Evolutionary conservation across 257 asterid species (phyloP).

Genomic region (Verbascum thapsus): DNA sequence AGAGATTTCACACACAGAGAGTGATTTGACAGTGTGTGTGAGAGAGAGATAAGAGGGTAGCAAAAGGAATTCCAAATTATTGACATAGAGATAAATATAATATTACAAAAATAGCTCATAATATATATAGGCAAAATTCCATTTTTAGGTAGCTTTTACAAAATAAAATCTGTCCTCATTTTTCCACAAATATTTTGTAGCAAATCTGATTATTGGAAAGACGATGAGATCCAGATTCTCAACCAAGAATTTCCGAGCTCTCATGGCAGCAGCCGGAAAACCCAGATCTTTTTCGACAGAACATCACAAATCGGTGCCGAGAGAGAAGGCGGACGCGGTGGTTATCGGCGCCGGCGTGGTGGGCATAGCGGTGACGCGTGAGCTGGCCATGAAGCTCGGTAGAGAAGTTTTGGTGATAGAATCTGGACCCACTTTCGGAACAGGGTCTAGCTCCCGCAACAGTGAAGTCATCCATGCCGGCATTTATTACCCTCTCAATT

Average conservation of each 20-base stretch:
- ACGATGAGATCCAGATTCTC: conserved; percentile 25
- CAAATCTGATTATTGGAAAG: neutral
- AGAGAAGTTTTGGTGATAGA: conserved; percentile 79
- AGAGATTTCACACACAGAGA: neutral
- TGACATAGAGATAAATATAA: no score
- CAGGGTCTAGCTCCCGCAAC: conserved; percentile 81
- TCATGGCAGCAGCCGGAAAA: conserved; percentile 28
- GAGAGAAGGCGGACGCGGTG: conserved; percentile 66
- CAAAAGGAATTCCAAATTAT: neutral
- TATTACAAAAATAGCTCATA: no score
- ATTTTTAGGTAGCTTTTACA: no score
- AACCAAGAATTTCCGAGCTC: conserved; percentile 27
- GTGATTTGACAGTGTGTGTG: neutral
- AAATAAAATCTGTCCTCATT: no score
- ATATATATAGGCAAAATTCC: no score
- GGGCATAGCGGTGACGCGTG: conserved; percentile 90
- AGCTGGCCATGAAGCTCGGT: conserved; percentile 57
- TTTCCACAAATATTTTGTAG: neutral
- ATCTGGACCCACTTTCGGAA: conserved; percentile 78
- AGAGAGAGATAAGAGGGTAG: neutral
- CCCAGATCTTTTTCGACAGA: conserved; percentile 23
- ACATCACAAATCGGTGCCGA: conserved; percentile 39
- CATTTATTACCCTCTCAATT: conserved; percentile 70
- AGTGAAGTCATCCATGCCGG: conserved; percentile 95
- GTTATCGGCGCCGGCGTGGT: conserved; percentile 91